A percentile compares a stretch with the other conserved stretches of the same genome.
Conservation (phyloP, 257 asterid genomes). For the Solanum habrochaites region DNA sequence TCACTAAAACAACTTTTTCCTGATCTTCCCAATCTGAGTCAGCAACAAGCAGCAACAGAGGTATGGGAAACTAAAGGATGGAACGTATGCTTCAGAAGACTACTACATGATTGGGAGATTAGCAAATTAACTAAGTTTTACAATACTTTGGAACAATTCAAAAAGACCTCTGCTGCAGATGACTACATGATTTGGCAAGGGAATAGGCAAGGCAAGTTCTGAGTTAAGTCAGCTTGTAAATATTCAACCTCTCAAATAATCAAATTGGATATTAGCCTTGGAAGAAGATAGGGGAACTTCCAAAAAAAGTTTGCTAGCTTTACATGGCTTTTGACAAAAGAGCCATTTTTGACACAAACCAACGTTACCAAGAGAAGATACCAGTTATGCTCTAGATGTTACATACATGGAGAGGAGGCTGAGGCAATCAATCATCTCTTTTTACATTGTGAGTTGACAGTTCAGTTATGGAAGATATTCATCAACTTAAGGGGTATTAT, state of each 20-base stretch:
- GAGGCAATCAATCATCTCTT: not conserved
- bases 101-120: not conserved
- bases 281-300: not conserved
- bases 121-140: not conserved
- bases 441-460: not conserved
- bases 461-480: not conserved
- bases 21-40: not conserved
- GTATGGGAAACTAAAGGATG: not conserved
- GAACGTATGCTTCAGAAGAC: not conserved
- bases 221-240: not conserved
- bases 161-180: not conserved
- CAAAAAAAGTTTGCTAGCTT: not conserved
- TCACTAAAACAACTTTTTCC: not conserved
- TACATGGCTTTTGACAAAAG: not conserved
- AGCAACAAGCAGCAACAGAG: not conserved
- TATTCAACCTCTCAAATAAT: not conserved
- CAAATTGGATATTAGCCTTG: not conserved
- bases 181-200: not conserved
- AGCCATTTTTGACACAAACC: not conserved
- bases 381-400: not conserved
- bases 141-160: not conserved
- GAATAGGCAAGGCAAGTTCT: not conserved
- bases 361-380: not conserved
- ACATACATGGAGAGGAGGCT: not conserved
- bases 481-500: not conserved